phyloP scores from a whole-genome alignment of 345 rosid genomes.

The Acer campestre region DNA sequence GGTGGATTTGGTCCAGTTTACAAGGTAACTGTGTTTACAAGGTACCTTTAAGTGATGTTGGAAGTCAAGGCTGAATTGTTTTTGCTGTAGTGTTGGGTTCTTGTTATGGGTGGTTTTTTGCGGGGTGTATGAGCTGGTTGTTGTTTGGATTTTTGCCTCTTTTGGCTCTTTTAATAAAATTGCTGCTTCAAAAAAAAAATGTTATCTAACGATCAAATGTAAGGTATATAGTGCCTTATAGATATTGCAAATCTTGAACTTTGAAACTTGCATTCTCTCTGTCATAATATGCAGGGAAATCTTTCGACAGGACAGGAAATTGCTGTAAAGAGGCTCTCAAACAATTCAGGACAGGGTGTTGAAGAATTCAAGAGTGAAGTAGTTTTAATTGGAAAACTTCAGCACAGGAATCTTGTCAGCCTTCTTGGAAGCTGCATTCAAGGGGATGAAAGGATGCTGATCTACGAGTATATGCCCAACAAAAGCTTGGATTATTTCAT shows the following conservation, averaged over 20 bases:
- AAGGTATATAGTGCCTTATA: no score
- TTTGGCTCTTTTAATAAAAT: no score
- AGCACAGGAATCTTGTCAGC: constrained; percentile 4
- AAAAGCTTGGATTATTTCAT: constrained; percentile 7
- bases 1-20: constrained; percentile 54
- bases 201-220: no score
- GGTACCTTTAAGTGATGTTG: no score
- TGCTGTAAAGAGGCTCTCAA: constrained; percentile 43
- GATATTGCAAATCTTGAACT: no score
- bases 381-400: constrained; percentile 21
- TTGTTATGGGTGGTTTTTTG: no score
- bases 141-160: no score
- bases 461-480: constrained; percentile 3
- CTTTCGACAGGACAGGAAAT: constrained; percentile 29
- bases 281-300: background rate
- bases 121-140: no score
- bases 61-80: no score
- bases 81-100: no score
- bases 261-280: no score
- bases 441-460: background rate
- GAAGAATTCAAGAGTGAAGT: constrained; percentile 36
- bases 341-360: constrained; percentile 34
- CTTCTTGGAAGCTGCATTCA: background rate
- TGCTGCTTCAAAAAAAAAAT: no score
- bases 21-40: background rate